These are phyloP conservation scores for Fusarium buharicum DNA, from an alignment of 2,329 filamentous ascomycete genomes.

Conservation along the genomic window DNA sequence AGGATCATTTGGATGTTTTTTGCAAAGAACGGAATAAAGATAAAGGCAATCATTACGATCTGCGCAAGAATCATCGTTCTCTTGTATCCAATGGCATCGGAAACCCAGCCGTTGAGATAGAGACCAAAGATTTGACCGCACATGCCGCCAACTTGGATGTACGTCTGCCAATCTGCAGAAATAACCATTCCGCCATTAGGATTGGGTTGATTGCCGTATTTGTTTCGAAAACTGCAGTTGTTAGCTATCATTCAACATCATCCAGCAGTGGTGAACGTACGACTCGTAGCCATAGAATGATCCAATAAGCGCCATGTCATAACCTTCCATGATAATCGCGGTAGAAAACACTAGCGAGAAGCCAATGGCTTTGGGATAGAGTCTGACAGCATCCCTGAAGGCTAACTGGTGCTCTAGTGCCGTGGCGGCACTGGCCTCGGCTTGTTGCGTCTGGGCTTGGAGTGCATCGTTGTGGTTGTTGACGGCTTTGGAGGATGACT, in stretches of 20 bases:
- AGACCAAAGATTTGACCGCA: conserved; percentile 72
- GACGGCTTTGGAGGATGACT: not conserved
- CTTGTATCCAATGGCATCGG: conserved; percentile 69
- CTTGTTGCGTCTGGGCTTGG: not conserved
- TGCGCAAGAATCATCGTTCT: conserved; percentile 67
- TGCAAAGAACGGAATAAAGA: conserved; percentile 69
- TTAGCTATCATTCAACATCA: not conserved
- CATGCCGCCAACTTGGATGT: conserved; percentile 53
- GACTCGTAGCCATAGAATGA: conserved; percentile 55
- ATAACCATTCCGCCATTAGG: conserved; percentile 34
- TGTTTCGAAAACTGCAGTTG: conserved; percentile 53
- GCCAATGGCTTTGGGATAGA: conserved; percentile 56
- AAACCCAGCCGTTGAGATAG: conserved; percentile 69
- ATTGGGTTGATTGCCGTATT: conserved; percentile 55
- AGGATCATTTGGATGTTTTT: conserved; percentile 64
- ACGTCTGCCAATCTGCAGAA: conserved; percentile 48
- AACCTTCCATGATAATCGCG: conserved; percentile 56
- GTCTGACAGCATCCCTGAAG: conserved; percentile 50
- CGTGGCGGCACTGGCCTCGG: conserved; percentile 51
- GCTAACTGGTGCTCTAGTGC: conserved; percentile 53
- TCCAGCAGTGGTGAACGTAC: conserved; percentile 14
- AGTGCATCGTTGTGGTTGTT: not conserved
- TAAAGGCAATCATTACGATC: conserved; percentile 61
- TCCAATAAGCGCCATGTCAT: conserved; percentile 55
- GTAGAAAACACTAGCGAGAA: conserved; percentile 57